Evolutionary conservation across 352 stramenopile species (phyloP), one percentile per base, ranked within the genome.

Genomic region (Globisporangium ultimum): DNA sequence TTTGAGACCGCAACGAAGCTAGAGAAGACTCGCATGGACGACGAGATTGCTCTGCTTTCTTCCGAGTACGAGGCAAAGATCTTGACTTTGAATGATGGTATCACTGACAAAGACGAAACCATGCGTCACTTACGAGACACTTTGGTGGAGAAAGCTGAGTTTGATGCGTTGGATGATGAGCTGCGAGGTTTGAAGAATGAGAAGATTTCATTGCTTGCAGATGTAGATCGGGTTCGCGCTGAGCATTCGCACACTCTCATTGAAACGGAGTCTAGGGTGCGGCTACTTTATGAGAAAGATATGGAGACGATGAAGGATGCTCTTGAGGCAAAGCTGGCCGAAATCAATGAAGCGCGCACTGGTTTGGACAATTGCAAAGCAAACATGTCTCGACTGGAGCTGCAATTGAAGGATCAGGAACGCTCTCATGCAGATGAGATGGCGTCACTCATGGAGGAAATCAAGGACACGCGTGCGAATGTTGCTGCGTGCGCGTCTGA

Each of bases 51-150:
- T 17, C 71, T 76, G 20, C 61, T 91, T 2, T 65, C 72, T 11
- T 73, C 54, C 8, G 78, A 88, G 28, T 89, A 86, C 46, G 68
- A 77, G 22, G 42, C 63, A 5, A 81, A 81, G 60, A 73, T 89
- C 20, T 43, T 66, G 6, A 63, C 68, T 21, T 55, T 90, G 8
- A 66, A 86, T 24, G 67, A 68, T 17, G 62, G 72, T 11, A 74
- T 89, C 14, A 40, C 36, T 0, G 59, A 73, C 28, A 82, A 84
- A 58, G 78, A 92, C 54, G 60, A 72, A 3, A 66, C 75, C 4
- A 75, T 87, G 58, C 47, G 53, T 13, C 62, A 71, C 13, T 49
- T 89, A 0, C 66, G 66, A 5, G 66, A 80, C 9, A 76, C 60
- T 42, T 60, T 87, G n/a, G 68, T 76, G 11, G 74, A 84, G 9